Evolutionary conservation across 306 rosid species (phyloP).

Genomic region (Acmispon strigosus): DNA sequence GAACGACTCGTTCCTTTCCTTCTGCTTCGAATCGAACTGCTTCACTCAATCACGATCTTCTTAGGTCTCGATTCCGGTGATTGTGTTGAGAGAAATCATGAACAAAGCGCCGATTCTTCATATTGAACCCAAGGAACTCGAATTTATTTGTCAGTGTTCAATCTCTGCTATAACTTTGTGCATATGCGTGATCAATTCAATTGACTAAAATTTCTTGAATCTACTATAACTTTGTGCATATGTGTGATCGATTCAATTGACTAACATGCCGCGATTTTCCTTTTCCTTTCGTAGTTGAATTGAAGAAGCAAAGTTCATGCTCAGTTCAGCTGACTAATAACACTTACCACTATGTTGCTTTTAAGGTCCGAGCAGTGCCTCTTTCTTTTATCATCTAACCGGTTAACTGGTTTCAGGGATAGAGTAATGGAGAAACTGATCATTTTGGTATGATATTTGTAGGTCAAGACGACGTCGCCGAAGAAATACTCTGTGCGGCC

Average conservation of each 20-base stretch:
- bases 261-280: background rate
- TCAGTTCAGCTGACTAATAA: slow-evolving; percentile 55
- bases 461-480: slow-evolving; percentile 97
- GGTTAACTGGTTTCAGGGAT: background rate
- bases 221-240: background rate
- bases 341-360: slow-evolving; percentile 60
- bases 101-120: slow-evolving; percentile 45
- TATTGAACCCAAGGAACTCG: slow-evolving; percentile 76
- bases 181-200: background rate
- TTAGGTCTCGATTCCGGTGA: slow-evolving; percentile 25
- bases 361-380: slow-evolving; percentile 48
- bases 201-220: background rate
- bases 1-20: slow-evolving; percentile 13
- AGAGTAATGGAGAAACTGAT: background rate
- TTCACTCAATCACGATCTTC: slow-evolving; percentile 7
- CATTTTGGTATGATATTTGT: slow-evolving; percentile 21
- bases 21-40: slow-evolving; percentile 7
- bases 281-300: slow-evolving; percentile 45
- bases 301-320: slow-evolving; percentile 85
- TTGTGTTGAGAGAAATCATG: slow-evolving; percentile 38
- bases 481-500: slow-evolving; percentile 87
- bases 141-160: slow-evolving; percentile 63
- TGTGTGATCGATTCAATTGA: background rate
- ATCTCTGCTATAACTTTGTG: background rate
- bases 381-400: slow-evolving; percentile 1